Conservation (phyloP, 2,329 filamentous ascomycete genomes). For the Rosellinia necatrix region DNA sequence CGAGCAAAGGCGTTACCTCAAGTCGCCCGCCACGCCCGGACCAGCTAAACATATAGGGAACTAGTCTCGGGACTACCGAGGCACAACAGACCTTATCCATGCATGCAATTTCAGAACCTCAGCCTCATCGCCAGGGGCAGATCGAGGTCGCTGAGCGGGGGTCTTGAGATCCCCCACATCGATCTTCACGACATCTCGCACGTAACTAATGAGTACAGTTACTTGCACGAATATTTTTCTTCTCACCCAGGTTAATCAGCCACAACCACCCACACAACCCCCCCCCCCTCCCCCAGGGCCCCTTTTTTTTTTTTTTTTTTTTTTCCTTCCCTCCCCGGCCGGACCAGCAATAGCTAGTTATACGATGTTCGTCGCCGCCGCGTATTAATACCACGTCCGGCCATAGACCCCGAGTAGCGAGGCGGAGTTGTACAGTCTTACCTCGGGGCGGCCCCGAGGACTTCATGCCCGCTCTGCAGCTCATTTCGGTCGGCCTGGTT, state of each 20-base stretch:
- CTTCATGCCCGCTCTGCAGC: not conserved
- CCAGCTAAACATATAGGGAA: not conserved
- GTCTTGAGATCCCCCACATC: slow-evolving; percentile 17
- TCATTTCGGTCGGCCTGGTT: slow-evolving; percentile 8
- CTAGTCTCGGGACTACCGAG: slow-evolving; percentile 19
- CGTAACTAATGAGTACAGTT: no score
- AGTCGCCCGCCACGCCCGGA: not conserved
- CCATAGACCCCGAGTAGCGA: not conserved
- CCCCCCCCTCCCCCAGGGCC: no score
- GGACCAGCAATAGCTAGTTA: no score
- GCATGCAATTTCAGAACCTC: slow-evolving; percentile 20
- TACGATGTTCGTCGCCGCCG: no score
- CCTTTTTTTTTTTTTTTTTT: no score
- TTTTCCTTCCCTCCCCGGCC: no score
- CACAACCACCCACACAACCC: slow-evolving; percentile 3
- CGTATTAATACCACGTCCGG: no score
- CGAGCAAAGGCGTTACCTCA: not conserved
- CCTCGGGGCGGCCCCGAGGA: slow-evolving; percentile 3
- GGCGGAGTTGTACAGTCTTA: slow-evolving; percentile 9
- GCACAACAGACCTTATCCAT: slow-evolving; percentile 14
- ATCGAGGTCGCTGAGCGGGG: slow-evolving; percentile 18
- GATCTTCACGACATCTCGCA: no score
- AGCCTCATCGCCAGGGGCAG: slow-evolving; percentile 24
- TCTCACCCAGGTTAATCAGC: not conserved
- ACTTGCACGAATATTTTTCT: not conserved